A percentile compares a stretch with the other conserved stretches of the same genome.
These are phyloP conservation scores for Ophiostoma fasciatum DNA, from an alignment of 2,329 filamentous ascomycete genomes.

Conservation along the genomic window DNA sequence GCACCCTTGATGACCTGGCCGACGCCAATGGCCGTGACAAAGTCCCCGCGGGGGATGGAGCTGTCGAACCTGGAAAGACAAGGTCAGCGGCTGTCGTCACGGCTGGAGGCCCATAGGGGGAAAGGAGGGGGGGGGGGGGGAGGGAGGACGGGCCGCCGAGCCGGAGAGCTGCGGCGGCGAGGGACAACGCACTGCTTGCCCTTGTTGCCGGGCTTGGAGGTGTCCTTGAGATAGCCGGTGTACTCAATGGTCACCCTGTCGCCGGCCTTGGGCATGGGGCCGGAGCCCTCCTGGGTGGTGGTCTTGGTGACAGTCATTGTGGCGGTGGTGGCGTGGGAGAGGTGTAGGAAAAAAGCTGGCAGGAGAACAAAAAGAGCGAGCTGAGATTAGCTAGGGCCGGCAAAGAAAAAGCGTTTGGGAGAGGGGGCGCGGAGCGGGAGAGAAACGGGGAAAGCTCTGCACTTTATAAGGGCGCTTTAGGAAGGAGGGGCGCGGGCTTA, in stretches of 20 bases:
- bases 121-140: too few species aligned
- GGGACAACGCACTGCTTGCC: constrained; percentile 49
- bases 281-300: constrained; percentile 44
- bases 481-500: neutral
- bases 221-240: constrained; percentile 72
- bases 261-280: constrained; percentile 44
- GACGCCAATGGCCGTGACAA: constrained; percentile 64
- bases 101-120: too few species aligned
- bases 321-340: constrained; percentile 12
- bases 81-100: too few species aligned
- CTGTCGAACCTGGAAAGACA: constrained; percentile 64
- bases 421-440: neutral
- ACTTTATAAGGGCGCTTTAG: neutral
- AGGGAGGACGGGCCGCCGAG: too few species aligned
- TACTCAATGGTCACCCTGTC: constrained; percentile 80
- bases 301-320: constrained; percentile 64
- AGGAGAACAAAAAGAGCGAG: constrained; percentile 4
- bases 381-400: neutral
- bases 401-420: too few species aligned
- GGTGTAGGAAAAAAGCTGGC: constrained; percentile 7
- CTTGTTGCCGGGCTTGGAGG: constrained; percentile 43
- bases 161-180: too few species aligned
- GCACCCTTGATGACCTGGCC: constrained; percentile 77
- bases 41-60: constrained; percentile 62
- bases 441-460: neutral